Evolutionary conservation across 2,329 filamentous ascomycete genomes (phyloP).

Genomic region (Emergomyces africanus): DNA sequence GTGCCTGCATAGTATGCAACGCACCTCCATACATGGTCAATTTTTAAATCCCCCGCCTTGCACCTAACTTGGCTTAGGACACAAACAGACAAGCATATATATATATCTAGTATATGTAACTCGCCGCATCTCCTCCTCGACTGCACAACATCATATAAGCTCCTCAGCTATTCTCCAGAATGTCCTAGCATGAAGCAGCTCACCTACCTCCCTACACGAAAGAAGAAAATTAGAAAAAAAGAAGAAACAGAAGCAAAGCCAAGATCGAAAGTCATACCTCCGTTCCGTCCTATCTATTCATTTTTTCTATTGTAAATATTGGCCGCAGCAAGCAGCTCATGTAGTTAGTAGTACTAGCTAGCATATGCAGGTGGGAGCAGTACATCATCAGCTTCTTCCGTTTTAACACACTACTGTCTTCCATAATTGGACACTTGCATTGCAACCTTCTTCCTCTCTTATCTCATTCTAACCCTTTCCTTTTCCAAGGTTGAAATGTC

Average conservation of each 20-base stretch:
- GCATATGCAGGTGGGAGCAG: no score
- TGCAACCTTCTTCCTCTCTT: no score
- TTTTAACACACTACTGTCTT: no score
- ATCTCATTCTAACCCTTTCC: no score
- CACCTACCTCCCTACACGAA: no score
- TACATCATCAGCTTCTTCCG: no score
- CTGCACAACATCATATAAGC: not conserved
- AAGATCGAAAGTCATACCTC: no score
- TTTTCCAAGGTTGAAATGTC: no score
- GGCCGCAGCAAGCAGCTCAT: not conserved
- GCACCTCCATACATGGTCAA: not conserved
- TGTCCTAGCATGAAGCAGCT: not conserved
- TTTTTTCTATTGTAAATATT: not conserved
- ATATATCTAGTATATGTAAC: not conserved
- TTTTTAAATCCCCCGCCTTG: not conserved
- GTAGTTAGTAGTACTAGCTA: not conserved
- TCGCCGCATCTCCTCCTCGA: not conserved
- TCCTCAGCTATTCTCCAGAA: not conserved
- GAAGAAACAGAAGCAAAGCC: no score
- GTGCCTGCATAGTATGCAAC: not conserved
- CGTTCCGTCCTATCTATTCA: not conserved
- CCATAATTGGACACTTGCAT: no score
- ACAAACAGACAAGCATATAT: not conserved
- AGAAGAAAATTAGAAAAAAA: no score
- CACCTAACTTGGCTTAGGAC: not conserved